A percentile compares a stretch with the other conserved stretches of the same genome.
Conservation (phyloP, 805 yeast genomes). For the Saccharomyces paradoxus region DNA sequence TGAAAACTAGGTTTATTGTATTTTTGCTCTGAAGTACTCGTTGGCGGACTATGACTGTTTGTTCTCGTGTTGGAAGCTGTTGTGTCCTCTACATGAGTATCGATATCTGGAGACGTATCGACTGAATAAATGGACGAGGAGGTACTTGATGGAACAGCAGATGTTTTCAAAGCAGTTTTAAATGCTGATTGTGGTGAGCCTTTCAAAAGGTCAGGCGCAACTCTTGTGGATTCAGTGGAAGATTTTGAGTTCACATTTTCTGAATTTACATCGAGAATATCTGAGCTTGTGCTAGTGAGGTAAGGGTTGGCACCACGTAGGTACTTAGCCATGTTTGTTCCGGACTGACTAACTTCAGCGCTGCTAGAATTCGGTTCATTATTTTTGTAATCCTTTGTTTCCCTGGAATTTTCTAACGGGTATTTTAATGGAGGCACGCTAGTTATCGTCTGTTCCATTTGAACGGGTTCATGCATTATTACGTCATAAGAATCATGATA, state of each 20-base stretch:
- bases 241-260: background rate
- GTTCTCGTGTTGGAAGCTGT: conserved; percentile 74
- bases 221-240: background rate
- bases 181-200: conserved; percentile 22
- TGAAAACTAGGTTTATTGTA: background rate
- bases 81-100: conserved; percentile 57
- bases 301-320: conserved; percentile 35
- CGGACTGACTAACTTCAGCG: background rate
- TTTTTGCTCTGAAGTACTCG: background rate
- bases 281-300: conserved; percentile 2
- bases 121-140: conserved; percentile 10
- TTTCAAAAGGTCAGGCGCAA: background rate
- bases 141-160: conserved; percentile 11
- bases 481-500: background rate
- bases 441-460: background rate
- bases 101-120: conserved; percentile 40
- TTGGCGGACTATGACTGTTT: conserved; percentile 38
- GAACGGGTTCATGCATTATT: background rate
- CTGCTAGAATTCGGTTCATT: background rate
- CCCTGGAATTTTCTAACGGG: background rate
- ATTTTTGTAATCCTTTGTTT: background rate
- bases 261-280: background rate
- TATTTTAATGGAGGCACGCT: background rate
- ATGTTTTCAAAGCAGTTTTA: conserved; percentile 35
- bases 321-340: conserved; percentile 38